Evolutionary conservation across 2,329 filamentous ascomycete genomes (phyloP).

Genomic region (Neofusicoccum laricinum): DNA sequence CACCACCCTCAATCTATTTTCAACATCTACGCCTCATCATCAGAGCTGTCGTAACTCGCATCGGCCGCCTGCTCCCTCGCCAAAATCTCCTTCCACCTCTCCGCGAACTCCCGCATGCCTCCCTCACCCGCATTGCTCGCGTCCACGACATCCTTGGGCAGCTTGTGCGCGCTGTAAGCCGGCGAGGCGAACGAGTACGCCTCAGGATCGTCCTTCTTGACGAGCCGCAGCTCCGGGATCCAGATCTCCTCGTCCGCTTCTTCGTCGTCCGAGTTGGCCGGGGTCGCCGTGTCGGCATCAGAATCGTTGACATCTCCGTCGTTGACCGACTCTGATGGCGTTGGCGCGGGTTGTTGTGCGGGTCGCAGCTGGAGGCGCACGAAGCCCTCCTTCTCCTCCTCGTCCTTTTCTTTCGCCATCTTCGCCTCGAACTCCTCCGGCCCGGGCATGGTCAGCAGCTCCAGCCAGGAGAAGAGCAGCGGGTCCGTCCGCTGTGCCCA

Average conservation of each 20-base stretch:
- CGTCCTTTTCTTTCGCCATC: neutral
- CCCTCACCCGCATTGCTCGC: slow-evolving; percentile 60
- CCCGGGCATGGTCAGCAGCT: slow-evolving; percentile 72
- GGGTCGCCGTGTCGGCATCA: neutral
- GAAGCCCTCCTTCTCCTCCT: neutral
- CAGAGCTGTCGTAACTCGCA: neutral
- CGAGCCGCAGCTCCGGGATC: slow-evolving; percentile 75
- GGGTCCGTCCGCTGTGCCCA: slow-evolving; percentile 90
- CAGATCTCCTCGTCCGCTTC: slow-evolving; percentile 56
- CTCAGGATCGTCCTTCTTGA: slow-evolving; percentile 81
- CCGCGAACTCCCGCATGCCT: slow-evolving; percentile 67
- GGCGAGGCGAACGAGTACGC: slow-evolving; percentile 82
- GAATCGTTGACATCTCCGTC: neutral
- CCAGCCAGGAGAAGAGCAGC: slow-evolving; percentile 83
- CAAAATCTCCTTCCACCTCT: slow-evolving; percentile 48
- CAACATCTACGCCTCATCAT: no score
- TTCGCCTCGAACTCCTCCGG: slow-evolving; percentile 45
- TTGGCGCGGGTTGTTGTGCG: neutral
- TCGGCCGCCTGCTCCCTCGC: slow-evolving; percentile 40
- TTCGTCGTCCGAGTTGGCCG: slow-evolving; percentile 31
- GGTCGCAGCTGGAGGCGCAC: neutral
- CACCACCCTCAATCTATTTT: no score
- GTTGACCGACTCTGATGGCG: neutral
- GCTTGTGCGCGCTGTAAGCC: slow-evolving; percentile 91
- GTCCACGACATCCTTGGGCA: slow-evolving; percentile 88